Evolutionary conservation across 1,284 basidiomycete genomes (phyloP), one percentile per base, ranked within the genome.

Genomic region (Binderoboletus segoi): DNA sequence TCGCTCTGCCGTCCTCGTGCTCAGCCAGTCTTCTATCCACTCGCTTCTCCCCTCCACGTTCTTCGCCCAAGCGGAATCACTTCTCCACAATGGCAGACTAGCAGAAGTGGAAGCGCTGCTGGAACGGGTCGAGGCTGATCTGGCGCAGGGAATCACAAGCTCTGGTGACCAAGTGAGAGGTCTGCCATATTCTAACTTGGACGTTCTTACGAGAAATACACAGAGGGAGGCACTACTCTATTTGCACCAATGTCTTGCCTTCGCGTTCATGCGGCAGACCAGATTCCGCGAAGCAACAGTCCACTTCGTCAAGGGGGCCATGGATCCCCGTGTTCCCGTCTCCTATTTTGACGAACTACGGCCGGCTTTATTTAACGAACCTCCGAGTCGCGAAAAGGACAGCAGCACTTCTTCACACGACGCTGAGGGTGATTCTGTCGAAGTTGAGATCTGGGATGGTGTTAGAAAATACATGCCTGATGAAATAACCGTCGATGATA

Each of bases 241-340:
- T 67, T 80, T 91, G 38, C 89, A 89, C 67, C 89, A 91, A 67
- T 82, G 84, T 47, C 81, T 93, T 56, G 91, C 88, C 21, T 90
- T 90, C 67, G 82, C 85, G 69, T 85, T 83, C 60, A 79, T 94
- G 62, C 70, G 75, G 20, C 85, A 90, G 68, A 91, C 89, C 0
- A 74, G 82, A 30, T 94, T 94, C 67, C 83, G 87, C 61, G 86
- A 91, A 59, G 91, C 91, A 2, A 87, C 86, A n/a, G 79, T 80
- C 60, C 79, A 89, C 62, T 79, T 94, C 54, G 84, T 88, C 65
- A 79, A 82, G 53, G 89, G 90, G 28, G 79, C 84, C 33, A 74
- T 89, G 18, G 92, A 94, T 67, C 91, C 92, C 0, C 82, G 91
- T 15, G 68, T 92, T 7, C 79, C 91, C 47, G 76, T 93, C 57